Base-by-base conservation (phyloP, 257 asterid species). In the Primulina eburnea region DNA sequence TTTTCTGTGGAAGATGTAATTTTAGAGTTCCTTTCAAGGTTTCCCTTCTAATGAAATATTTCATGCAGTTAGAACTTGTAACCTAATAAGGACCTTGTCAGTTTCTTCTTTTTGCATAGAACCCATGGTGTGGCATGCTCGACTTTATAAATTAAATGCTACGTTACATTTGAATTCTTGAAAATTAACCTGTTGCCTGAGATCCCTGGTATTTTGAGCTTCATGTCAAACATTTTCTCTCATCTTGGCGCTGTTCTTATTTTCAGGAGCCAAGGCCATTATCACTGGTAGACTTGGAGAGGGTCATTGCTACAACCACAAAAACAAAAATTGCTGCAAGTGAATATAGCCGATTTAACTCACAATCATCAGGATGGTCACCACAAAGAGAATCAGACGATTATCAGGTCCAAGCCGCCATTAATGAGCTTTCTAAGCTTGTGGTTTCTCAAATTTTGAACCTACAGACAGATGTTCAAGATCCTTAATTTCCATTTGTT, bases 261-360 rank as follows among this genome's bases (percentile, higher is more conserved):
- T 60, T 64, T 43, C 79, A 90, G 97, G 95, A 85, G 68, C 83
- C 91, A 7, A 86, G 99, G 71, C 83, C 88, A 63, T 82, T 90
- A 77, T 62, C 88, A 1, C 86, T 85, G 74, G 59, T 14, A 8
- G 97, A 93, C 80, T 74, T 93, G 81, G 92, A 89, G 79, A 82
- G 67, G 64, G 95, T 81, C 28, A 55, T 90, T 21, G 72, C 84
- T 4, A 88, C 86, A 14, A 71, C 88, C 24, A 90, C 75, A 24
- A 86, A 79, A 55, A 92, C 98, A 3, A 85, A 71, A 43, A 77
- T 77, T 72, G 98, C 95, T 70, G 96, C 98, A 60, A 75, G 69
- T 28, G 96, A 92, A 72, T 92, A 80, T 81, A 68, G 52, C 68
- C 71, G 86, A 76, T 65, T 83, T 63, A 85, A 74, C 75, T 75